Base-by-base conservation (phyloP, 2,329 filamentous ascomycete species). In the Curvularia sp. region DNA sequence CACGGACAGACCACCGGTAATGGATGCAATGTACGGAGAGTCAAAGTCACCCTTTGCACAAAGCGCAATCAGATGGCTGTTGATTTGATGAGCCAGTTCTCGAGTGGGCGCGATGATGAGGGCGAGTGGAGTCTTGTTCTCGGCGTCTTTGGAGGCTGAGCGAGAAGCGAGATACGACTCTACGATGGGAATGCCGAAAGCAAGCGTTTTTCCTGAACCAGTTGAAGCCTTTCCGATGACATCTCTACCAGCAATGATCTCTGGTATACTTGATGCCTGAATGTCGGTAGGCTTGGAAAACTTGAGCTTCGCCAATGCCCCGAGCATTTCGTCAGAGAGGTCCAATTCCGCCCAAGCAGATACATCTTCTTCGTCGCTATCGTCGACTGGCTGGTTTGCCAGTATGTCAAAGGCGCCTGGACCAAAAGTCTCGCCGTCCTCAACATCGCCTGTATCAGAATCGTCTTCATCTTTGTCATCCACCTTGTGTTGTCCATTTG, bases 191-290 rank as follows among this genome's bases (percentile, higher is more conserved):
- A 99, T 93, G 1, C 90, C 92, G 76, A 97, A 99, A 0, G 95
- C 94, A 43, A 99, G 81, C 0, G 95, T 99, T 79, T 99, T 99
- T 68, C 95, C 95, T 13, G 95, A 98, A 65, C 95, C 95, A 0
- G 95, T 99, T 10, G 94, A 90, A 1, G 95, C 95, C 79, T 99
- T 99, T 41, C 95, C 95, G 63, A 99, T 90, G 15, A 98, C 89
- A 77, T 99, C 94, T 73, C 91, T 90, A 0, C 94, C 94, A 5
- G 87, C 86, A 19, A 94, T 75, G 45, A 97, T 91, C 52, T 91
- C 85, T 0, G 95, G 93, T 67, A 99, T 96, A 1, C 91, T 83
- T 32, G 87, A 83, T 19, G 83, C 79, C 75, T 99, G 95, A 57
- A 99, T 97, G 0, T 85, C 79, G 0, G 93, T 97, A 0, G 95